A percentile compares a stretch with the other conserved stretches of the same genome.
Evolutionary conservation across 2,329 filamentous ascomycete species (phyloP).

Genomic region (Boeremia exigua): DNA sequence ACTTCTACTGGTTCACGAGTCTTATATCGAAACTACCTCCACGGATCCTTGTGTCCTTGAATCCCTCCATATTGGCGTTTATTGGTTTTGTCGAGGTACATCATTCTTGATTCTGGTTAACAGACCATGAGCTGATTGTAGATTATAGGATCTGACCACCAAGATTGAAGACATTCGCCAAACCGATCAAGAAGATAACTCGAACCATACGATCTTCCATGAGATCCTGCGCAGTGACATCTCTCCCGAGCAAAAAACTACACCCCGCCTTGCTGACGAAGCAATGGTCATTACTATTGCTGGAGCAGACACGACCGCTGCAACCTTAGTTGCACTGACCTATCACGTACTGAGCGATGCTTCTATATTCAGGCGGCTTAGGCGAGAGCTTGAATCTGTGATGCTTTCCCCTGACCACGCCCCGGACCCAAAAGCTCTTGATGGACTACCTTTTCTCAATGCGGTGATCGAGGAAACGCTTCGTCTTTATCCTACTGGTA

Average conservation of each 20-base stretch:
- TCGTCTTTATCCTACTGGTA: slow-evolving; percentile 30
- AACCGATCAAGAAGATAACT: neutral
- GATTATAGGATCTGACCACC: neutral
- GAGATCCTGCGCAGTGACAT: slow-evolving; percentile 41
- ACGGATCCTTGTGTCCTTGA: neutral
- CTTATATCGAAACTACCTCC: neutral
- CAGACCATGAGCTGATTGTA: neutral
- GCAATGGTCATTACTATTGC: slow-evolving; percentile 14
- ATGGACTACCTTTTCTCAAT: slow-evolving; percentile 12
- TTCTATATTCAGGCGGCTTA: slow-evolving; percentile 6
- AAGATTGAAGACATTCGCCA: neutral
- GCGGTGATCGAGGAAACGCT: slow-evolving; percentile 45
- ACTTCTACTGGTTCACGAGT: neutral
- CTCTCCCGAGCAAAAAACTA: slow-evolving; percentile 16
- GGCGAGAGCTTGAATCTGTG: slow-evolving; percentile 1
- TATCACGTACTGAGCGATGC: slow-evolving; percentile 14
- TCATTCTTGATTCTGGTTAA: neutral
- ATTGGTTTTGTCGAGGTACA: neutral
- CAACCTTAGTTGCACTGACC: slow-evolving; percentile 4
- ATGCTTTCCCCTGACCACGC: slow-evolving; percentile 3
- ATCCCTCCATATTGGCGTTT: neutral
- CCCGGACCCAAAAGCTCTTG: slow-evolving; percentile 11
- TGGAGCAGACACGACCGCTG: slow-evolving; percentile 16
- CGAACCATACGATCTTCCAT: slow-evolving; percentile 30
- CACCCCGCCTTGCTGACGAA: slow-evolving; percentile 19